Evolutionary conservation across 495 filamentous ascomycete genomes (phyloP).

Genomic region (Choiromyces venosus): DNA sequence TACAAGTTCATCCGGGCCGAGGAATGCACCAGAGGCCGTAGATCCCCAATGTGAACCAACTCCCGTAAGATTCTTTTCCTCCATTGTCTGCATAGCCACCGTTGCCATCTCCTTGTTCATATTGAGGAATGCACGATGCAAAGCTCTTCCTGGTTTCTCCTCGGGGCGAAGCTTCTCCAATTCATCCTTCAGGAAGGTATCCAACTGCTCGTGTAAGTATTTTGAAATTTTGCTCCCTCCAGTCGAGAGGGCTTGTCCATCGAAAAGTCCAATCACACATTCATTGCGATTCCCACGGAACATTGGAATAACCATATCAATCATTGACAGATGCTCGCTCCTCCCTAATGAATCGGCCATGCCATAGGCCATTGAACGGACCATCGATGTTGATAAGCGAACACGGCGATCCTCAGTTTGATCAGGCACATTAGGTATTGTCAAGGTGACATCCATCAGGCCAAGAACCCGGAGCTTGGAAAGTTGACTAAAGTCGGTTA

Average conservation of each 20-base stretch:
- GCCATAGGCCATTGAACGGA: constrained; percentile 82
- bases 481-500: constrained; percentile 86
- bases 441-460: constrained; percentile 96
- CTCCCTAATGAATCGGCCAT: constrained; percentile 96
- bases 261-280: constrained; percentile 87
- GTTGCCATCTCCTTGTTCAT: constrained; percentile 92
- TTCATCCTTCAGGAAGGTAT: constrained; percentile 73
- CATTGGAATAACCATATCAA: constrained; percentile 91
- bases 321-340: constrained; percentile 92
- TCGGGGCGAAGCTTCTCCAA: constrained; percentile 60
- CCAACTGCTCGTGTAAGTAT: constrained; percentile 91
- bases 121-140: constrained; percentile 77
- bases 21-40: constrained; percentile 54
- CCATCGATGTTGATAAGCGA: constrained; percentile 85
- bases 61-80: constrained; percentile 56
- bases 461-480: constrained; percentile 82
- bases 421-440: constrained; percentile 85
- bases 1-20: constrained; percentile 79
- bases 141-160: constrained; percentile 74
- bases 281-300: constrained; percentile 89
- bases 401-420: constrained; percentile 93
- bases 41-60: constrained; percentile 53
- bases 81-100: constrained; percentile 73
- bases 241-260: constrained; percentile 76
- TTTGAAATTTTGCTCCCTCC: constrained; percentile 94